A percentile compares a stretch with the other conserved stretches of the same genome.
phyloP scores from a whole-genome alignment of 331 rosid species.

The Cucumis variabilis region DNA sequence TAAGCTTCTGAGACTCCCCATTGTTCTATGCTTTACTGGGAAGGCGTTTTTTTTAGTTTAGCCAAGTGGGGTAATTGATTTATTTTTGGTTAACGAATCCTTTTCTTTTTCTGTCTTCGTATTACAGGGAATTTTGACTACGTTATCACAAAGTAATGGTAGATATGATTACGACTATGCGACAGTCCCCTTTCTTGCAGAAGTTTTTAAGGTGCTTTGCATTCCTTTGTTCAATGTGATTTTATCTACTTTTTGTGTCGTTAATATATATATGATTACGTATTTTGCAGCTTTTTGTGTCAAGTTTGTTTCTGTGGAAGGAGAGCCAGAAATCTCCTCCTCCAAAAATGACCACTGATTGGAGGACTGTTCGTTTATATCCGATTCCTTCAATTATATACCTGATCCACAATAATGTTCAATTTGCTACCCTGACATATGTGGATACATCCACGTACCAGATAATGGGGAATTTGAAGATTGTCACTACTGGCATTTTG shows the following conservation, averaged over 20 bases:
- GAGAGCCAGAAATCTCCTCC: conserved; percentile 63
- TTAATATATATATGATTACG: neutral
- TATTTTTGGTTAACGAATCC: neutral
- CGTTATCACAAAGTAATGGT: conserved; percentile 87
- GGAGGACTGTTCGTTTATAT: conserved; percentile 74
- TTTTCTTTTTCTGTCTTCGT: neutral
- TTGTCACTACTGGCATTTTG: conserved; percentile 86
- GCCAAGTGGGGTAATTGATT: neutral
- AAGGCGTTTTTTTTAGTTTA: neutral
- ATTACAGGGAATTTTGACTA: conserved; percentile 83
- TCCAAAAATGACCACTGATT: conserved; percentile 85
- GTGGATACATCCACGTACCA: conserved; percentile 98
- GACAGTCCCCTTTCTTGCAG: conserved; percentile 94
- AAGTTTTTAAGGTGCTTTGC: conserved; percentile 73
- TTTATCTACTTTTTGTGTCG: conserved; percentile 7
- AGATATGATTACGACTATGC: conserved; percentile 84
- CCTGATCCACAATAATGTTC: conserved; percentile 89
- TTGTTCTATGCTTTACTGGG: neutral
- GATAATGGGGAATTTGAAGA: conserved; percentile 97
- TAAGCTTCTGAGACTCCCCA: neutral
- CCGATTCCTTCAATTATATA: conserved; percentile 89
- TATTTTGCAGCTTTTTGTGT: conserved; percentile 73
- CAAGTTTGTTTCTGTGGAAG: conserved; percentile 80
- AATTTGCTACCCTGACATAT: conserved; percentile 86
- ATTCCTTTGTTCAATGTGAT: conserved; percentile 21